These are phyloP conservation scores for Ambrosia artemisiifolia DNA, from an alignment of 129 eudicot species.

Conservation along the genomic window DNA sequence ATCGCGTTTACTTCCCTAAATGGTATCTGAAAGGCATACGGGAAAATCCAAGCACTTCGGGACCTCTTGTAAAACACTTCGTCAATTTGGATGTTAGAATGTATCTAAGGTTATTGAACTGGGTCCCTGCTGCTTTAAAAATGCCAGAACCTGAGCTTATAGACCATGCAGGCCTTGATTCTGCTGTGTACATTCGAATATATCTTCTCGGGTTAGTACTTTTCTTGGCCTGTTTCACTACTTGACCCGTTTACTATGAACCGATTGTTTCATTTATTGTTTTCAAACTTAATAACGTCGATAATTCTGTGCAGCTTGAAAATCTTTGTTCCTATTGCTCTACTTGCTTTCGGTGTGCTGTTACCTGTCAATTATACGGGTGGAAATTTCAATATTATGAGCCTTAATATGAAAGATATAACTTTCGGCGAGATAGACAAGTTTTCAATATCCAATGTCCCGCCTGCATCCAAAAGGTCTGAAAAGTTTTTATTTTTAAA, in stretches of 20 bases:
- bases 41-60: conserved; percentile 66
- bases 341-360: conserved; percentile 74
- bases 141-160: conserved; percentile 98
- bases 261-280: neutral
- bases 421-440: conserved; percentile 80
- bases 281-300: conserved; percentile 8
- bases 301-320: conserved; percentile 69
- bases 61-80: conserved; percentile 57
- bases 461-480: conserved; percentile 74
- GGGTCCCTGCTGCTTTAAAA: conserved; percentile 94
- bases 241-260: neutral
- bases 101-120: conserved; percentile 72
- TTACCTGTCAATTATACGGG: conserved; percentile 91
- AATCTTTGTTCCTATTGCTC: conserved; percentile 80
- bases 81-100: conserved; percentile 73
- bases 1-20: conserved; percentile 93
- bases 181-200: conserved; percentile 87
- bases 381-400: conserved; percentile 30
- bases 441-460: conserved; percentile 90
- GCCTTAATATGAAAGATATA: conserved; percentile 37
- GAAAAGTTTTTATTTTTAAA: neutral
- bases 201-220: conserved; percentile 87
- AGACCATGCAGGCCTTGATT: conserved; percentile 94
- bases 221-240: conserved; percentile 7
- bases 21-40: conserved; percentile 96